These are phyloP conservation scores for Ustilago trichophora DNA, from an alignment of 1,284 basidiomycete genomes.

Conservation along the genomic window DNA sequence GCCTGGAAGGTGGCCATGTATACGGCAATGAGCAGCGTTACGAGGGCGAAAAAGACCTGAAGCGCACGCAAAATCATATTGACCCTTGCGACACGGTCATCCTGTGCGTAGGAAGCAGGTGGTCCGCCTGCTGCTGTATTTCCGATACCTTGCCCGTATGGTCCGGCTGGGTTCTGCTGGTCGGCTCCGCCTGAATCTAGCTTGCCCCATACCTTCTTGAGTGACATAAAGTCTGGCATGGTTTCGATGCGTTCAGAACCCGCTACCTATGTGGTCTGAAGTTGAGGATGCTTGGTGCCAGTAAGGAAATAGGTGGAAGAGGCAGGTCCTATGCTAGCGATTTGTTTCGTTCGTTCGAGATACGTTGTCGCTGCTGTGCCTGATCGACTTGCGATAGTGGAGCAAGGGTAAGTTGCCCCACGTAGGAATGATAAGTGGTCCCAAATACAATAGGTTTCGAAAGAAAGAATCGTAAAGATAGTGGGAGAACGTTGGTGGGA, in stretches of 20 bases:
- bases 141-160: slow-evolving; percentile 32
- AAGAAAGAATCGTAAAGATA: too few species aligned
- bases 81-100: slow-evolving; percentile 31
- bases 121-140: slow-evolving; percentile 13
- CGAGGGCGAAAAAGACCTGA: slow-evolving; percentile 45
- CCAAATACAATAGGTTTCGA: too few species aligned
- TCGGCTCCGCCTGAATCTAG: slow-evolving; percentile 25
- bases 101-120: slow-evolving; percentile 8
- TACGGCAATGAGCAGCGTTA: slow-evolving; percentile 53
- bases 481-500: too few species aligned
- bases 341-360: too few species aligned
- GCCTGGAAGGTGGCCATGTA: slow-evolving; percentile 53
- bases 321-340: too few species aligned
- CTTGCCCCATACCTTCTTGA: slow-evolving; percentile 46
- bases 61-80: slow-evolving; percentile 38
- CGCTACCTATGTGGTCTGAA: too few species aligned
- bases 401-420: too few species aligned
- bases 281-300: too few species aligned
- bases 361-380: too few species aligned
- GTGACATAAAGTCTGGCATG: slow-evolving; percentile 51
- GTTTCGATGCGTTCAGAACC: background rate
- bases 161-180: slow-evolving; percentile 4
- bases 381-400: too few species aligned
- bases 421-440: too few species aligned
- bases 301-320: background rate